phyloP scores from a whole-genome alignment of 495 filamentous ascomycete genomes.

The Neurospora sp. region DNA sequence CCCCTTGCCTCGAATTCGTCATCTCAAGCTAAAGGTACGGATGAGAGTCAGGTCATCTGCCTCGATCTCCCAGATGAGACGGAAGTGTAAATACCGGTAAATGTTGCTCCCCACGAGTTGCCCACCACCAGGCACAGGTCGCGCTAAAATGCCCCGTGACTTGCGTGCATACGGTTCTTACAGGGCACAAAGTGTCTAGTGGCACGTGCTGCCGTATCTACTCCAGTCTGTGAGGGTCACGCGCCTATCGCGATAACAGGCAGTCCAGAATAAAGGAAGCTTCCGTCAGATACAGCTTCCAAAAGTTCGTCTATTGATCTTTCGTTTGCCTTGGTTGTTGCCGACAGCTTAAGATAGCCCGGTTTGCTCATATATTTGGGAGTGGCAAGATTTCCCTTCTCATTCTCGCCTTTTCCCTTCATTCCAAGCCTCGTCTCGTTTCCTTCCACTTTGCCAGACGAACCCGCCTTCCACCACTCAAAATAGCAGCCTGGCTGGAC shows the following conservation, averaged over 20 bases:
- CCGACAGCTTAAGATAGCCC: background rate
- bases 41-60: background rate
- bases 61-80: background rate
- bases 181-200: background rate
- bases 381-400: background rate
- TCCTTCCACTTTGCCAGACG: background rate
- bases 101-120: background rate
- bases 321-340: background rate
- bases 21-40: background rate
- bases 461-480: background rate
- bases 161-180: background rate
- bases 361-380: background rate
- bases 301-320: background rate
- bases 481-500: background rate
- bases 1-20: background rate
- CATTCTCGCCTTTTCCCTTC: background rate
- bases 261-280: background rate
- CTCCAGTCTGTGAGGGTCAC: conserved; percentile 23
- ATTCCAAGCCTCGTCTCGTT: background rate
- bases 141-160: background rate
- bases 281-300: background rate
- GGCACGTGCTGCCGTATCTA: conserved; percentile 19
- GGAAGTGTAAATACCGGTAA: background rate
- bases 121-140: background rate
- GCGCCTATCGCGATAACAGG: conserved; percentile 17